Evolutionary conservation across 176 grass and related monocot species (phyloP), one percentile per base, ranked within the genome.

Genomic region (Themeda triandra): DNA sequence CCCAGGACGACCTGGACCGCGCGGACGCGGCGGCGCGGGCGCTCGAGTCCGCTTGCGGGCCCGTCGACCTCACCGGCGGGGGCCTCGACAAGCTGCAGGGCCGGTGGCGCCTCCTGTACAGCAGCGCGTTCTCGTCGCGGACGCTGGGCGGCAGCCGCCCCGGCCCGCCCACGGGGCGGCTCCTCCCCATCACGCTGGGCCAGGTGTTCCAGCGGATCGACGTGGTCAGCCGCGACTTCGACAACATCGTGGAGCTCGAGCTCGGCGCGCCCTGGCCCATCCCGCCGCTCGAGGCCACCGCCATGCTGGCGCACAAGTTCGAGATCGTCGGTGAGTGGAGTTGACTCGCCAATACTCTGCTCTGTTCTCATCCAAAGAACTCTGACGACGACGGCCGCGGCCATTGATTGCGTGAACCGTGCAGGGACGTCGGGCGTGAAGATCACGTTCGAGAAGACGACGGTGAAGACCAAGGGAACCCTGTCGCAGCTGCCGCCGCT

Each of bases 151-250:
- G 95, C 42, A 98, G 92, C 87, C 90, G 95, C 1, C 95, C 95
- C 7, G 95, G 95, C 46, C 95, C 91, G 42, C 91, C 95, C 13
- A 95, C 73, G 12, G 92, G 95, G 4, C 76, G 92, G 0, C 92
- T 98, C 35, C 78, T 98, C 29, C 95, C 95, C 6, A 85, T 98
- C 74, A 92, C 91, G 18, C 95, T 98, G 19, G 92, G 95, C 35
- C 92, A 88, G 95, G 95, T 95, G 65, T 95, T 91, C 74, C 95
- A 98, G 82, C 78, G 93, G 36, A 95, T 98, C 46, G 96, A 98
- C 81, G 76, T 93, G 14, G 63, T 98, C 37, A 93, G 89, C 71
- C 63, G 86, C 23, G 96, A 98, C 81, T 90, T 98, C 60, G 96
- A 95, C 72, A 98, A 98, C 77, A 87, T 98, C 63, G 96, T 92